Evolutionary conservation across 2,329 filamentous ascomycete genomes (phyloP).

Genomic region (Aspergillus eucalypticola): DNA sequence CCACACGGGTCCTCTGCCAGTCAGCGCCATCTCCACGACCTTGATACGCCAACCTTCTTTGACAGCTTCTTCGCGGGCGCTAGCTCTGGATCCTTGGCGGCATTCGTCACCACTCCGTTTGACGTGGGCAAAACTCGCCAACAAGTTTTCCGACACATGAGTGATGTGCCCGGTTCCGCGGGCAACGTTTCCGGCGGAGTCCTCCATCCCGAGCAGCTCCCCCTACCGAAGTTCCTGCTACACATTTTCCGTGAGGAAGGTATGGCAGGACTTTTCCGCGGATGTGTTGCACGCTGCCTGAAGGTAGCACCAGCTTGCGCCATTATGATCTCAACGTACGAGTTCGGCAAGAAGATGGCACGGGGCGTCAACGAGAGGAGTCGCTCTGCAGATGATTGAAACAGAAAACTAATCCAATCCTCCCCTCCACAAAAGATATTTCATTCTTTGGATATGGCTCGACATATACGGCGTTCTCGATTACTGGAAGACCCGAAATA

Average conservation of each 20-base stretch:
- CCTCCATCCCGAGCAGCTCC: constrained; percentile 66
- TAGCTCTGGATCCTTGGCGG: constrained; percentile 77
- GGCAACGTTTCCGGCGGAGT: constrained; percentile 21
- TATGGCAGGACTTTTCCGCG: constrained; percentile 75
- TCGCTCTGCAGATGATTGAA: constrained; percentile 26
- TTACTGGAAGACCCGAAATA: constrained; percentile 2
- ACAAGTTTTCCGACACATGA: constrained; percentile 71
- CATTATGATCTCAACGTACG: constrained; percentile 99
- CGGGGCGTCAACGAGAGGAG: constrained; percentile 68
- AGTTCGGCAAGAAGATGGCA: constrained; percentile 89
- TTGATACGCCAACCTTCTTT: constrained; percentile 73
- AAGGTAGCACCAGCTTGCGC: constrained; percentile 96
- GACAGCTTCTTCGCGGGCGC: constrained; percentile 91
- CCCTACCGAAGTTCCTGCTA: constrained; percentile 80
- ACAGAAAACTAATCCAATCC: neutral
- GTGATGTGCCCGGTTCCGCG: constrained; percentile 34
- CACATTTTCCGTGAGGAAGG: constrained; percentile 91
- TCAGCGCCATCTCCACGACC: constrained; percentile 61
- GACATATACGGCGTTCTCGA: neutral
- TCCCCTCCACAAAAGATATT: too few species aligned
- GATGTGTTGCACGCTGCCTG: constrained; percentile 86
- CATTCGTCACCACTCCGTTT: constrained; percentile 88
- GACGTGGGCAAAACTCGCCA: constrained; percentile 96
- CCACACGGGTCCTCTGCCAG: constrained; percentile 13
- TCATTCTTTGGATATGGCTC: neutral